Evolutionary conservation across 1,139 yeast genomes (phyloP).

Genomic region (Taphrina pruni): DNA sequence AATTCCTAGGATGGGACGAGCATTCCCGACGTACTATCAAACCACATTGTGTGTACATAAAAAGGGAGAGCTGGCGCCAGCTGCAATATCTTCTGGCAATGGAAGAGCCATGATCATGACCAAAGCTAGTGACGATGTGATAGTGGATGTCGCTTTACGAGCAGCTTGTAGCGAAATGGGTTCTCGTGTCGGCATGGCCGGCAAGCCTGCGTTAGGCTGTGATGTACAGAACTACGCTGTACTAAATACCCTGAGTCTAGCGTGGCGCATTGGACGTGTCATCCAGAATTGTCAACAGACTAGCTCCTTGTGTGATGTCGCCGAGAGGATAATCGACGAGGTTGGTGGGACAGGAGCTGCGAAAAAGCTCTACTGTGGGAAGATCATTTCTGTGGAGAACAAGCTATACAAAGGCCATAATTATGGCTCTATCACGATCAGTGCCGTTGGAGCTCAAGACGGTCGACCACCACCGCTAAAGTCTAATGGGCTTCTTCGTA

Average conservation of each 20-base stretch:
- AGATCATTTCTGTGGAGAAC: conserved; percentile 57
- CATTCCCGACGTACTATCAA: conserved; percentile 57
- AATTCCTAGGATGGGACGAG: conserved; percentile 55
- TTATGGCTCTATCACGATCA: conserved; percentile 58
- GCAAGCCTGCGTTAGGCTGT: conserved; percentile 52
- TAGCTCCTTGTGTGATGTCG: conserved; percentile 53
- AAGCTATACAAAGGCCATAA: conserved; percentile 56
- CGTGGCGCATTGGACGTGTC: conserved; percentile 61
- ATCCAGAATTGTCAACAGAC: conserved; percentile 54
- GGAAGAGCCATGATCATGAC: conserved; percentile 55
- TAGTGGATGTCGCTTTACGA: conserved; percentile 55
- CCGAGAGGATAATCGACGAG: conserved; percentile 54
- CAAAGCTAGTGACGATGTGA: conserved; percentile 52
- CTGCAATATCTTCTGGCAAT: conserved; percentile 58
- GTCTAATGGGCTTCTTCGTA: conserved; percentile 47
- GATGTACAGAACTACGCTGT: conserved; percentile 47
- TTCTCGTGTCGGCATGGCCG: conserved; percentile 55
- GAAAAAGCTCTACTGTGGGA: conserved; percentile 55
- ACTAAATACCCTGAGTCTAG: conserved; percentile 52
- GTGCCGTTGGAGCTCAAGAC: conserved; percentile 47
- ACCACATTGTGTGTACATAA: conserved; percentile 52
- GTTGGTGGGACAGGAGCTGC: conserved; percentile 54
- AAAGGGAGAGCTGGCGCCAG: conserved; percentile 51
- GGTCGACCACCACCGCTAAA: conserved; percentile 40
- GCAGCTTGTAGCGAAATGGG: conserved; percentile 57